Conservation (phyloP, 495 filamentous ascomycete species). For the Talaromyces adpressus region DNA sequence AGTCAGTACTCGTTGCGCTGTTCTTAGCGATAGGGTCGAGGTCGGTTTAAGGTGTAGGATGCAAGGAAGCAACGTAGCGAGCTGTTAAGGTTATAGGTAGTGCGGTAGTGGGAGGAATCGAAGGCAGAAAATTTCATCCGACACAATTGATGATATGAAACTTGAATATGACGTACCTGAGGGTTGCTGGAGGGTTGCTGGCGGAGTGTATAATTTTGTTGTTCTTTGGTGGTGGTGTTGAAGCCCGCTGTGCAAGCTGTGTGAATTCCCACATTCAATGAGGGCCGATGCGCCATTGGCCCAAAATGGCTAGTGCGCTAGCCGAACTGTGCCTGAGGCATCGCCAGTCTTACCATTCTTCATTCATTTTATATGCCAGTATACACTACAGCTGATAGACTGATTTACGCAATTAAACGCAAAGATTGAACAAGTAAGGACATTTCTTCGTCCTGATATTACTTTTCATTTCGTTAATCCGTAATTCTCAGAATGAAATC, state of each 20-base stretch:
- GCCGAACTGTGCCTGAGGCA: conserved; percentile 31
- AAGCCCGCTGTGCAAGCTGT: conserved; percentile 34
- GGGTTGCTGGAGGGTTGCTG: conserved; percentile 28
- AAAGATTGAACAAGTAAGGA: conserved; percentile 9
- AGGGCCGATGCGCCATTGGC: conserved; percentile 20
- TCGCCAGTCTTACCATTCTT: conserved; percentile 2
- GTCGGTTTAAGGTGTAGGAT: background rate
- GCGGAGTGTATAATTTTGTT: conserved; percentile 33
- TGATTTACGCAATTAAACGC: background rate
- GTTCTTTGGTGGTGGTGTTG: conserved; percentile 25
- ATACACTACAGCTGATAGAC: background rate
- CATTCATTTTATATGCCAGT: no score
- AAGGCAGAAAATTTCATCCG: background rate
- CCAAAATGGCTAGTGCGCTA: conserved; percentile 48
- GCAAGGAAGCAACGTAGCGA: background rate
- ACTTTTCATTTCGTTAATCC: conserved; percentile 11
- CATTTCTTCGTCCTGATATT: conserved; percentile 12
- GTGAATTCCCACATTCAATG: conserved; percentile 20
- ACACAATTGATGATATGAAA: conserved; percentile 1
- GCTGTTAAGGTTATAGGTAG: background rate
- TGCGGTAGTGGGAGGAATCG: background rate
- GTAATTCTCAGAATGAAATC: conserved; percentile 10
- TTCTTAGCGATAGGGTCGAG: background rate
- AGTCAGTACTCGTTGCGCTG: background rate
- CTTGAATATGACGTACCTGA: conserved; percentile 31